Conservation (phyloP, 1,139 yeast genomes). For the Pichia cactophila region DNA sequence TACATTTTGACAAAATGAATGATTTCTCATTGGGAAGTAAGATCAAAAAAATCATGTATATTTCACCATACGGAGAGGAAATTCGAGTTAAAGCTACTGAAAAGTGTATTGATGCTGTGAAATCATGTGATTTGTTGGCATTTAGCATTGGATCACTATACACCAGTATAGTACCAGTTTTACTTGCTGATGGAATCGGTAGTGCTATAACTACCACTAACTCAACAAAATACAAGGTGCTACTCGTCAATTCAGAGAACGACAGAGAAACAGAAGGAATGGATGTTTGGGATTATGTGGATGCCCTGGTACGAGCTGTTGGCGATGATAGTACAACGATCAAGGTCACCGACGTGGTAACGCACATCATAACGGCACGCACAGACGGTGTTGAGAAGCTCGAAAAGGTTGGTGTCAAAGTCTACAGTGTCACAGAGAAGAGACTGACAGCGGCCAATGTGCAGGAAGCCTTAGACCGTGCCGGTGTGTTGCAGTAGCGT, state of each 20-base stretch:
- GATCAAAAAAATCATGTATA: constrained; percentile 64
- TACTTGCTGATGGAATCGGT: constrained; percentile 58
- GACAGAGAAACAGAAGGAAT: constrained; percentile 15
- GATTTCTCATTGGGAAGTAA: constrained; percentile 65
- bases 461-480: neutral
- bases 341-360: neutral
- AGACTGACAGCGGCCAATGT: neutral
- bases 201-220: neutral
- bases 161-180: constrained; percentile 78
- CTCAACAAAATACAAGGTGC: neutral
- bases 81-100: constrained; percentile 71
- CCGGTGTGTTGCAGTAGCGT: too few species aligned
- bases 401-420: neutral
- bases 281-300: constrained; percentile 7
- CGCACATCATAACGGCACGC: neutral
- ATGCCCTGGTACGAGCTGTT: neutral
- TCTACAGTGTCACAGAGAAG: neutral
- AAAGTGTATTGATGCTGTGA: constrained; percentile 48
- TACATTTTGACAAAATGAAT: constrained; percentile 52
- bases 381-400: neutral
- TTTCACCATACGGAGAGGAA: constrained; percentile 85
- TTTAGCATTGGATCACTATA: constrained; percentile 83
- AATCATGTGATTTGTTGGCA: constrained; percentile 48
- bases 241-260: constrained; percentile 40
- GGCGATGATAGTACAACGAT: neutral